Percentiles rank a stretch among this genome's conserved stretches.
Conservation (phyloP, 495 filamentous ascomycete genomes). For the Xylaria bambusicola region DNA sequence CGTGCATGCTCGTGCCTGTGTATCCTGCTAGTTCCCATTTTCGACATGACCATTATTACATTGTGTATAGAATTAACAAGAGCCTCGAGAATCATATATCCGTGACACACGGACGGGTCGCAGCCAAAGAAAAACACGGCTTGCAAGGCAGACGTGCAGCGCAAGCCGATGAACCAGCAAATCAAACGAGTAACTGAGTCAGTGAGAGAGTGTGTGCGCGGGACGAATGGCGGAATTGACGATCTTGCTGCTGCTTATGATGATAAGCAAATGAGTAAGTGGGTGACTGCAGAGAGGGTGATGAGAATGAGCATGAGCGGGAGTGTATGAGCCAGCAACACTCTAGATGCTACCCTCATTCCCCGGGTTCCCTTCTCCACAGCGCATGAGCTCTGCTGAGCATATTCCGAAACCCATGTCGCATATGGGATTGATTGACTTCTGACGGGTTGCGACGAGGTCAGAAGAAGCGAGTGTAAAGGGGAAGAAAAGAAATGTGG, state of each 20-base stretch:
- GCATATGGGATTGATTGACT: constrained; percentile 12
- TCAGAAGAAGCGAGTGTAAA: background rate
- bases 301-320: too few relatives aligned
- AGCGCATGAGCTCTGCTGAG: background rate
- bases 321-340: constrained; percentile 3
- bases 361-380: background rate
- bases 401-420: constrained; percentile 13
- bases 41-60: constrained; percentile 18
- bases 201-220: background rate
- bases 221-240: too few relatives aligned
- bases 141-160: background rate
- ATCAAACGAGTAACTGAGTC: constrained; percentile 4
- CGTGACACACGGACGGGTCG: background rate
- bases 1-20: too few relatives aligned
- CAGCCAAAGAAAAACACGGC: constrained; percentile 6
- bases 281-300: background rate
- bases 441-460: constrained; percentile 3
- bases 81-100: constrained; percentile 13
- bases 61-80: constrained; percentile 6
- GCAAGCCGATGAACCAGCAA: too few relatives aligned
- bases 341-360: constrained; percentile 1
- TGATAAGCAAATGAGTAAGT: background rate
- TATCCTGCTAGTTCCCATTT: too few relatives aligned
- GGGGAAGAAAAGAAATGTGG: background rate
- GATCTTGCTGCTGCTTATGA: background rate